Percentiles rank a stretch among this genome's conserved stretches.
These are phyloP conservation scores for Lactarius deliciosus DNA, from an alignment of 768 basidiomycete genomes.

Conservation along the genomic window DNA sequence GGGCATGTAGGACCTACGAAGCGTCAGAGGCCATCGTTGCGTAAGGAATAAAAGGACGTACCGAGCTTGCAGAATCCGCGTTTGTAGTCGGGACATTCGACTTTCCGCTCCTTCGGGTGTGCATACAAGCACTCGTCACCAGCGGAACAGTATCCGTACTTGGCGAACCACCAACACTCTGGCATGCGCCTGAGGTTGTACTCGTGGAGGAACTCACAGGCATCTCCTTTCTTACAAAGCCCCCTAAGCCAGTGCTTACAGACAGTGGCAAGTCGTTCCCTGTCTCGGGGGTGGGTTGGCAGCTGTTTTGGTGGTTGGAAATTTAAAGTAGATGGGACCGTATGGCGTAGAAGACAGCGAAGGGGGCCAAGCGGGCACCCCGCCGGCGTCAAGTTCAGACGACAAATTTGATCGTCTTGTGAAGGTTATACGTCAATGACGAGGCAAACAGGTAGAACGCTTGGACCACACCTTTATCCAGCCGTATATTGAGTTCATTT, in stretches of 20 bases:
- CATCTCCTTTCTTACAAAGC: constrained; percentile 96
- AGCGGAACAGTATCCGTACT: constrained; percentile 95
- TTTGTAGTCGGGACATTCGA: constrained; percentile 94
- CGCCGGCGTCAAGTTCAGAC: constrained; percentile 71
- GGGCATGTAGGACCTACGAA: constrained; percentile 78
- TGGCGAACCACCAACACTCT: constrained; percentile 98
- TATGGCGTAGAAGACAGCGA: constrained; percentile 91
- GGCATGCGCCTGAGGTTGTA: constrained; percentile 98
- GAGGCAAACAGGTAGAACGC: neutral
- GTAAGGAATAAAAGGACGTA: constrained; percentile 39
- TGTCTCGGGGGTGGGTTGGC: constrained; percentile 79
- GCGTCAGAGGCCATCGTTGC: constrained; percentile 19
- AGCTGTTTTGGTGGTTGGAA: constrained; percentile 85
- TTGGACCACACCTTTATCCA: constrained; percentile 77
- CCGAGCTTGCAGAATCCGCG: constrained; percentile 95
- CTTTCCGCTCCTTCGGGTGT: constrained; percentile 86
- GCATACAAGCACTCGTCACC: constrained; percentile 98
- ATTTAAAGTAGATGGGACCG: constrained; percentile 81
- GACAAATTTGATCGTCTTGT: constrained; percentile 92
- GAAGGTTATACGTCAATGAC: constrained; percentile 16
- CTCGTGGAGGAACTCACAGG: constrained; percentile 98
- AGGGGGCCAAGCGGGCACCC: constrained; percentile 92
- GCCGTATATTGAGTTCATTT: constrained; percentile 76
- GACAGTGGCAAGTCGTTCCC: constrained; percentile 84
- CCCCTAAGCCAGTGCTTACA: constrained; percentile 99